Evolutionary conservation across 2,329 filamentous ascomycete genomes (phyloP), one percentile per base, ranked within the genome.

Genomic region (Periconia sp.): DNA sequence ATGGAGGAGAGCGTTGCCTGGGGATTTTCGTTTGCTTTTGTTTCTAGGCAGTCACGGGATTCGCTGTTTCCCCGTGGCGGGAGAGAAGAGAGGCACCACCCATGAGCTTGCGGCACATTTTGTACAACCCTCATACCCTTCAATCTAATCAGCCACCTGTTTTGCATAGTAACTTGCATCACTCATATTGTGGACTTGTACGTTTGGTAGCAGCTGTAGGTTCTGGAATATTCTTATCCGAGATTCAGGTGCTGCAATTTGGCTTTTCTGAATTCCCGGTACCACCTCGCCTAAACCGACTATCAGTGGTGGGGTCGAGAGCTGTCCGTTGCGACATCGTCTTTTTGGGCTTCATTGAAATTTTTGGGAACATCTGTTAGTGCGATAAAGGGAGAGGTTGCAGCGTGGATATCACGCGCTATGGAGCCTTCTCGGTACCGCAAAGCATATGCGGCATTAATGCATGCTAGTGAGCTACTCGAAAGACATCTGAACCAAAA

Each of bases 371-470:
- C 17, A 42, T 15, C 17, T 18, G 10, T 11, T n/a, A 3, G 20
- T 10, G 19, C 17, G 27, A 15, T 19, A 17, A 23, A 20, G 19
- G 20, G 27, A 27, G 3, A 6, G 41, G 10, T 23, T 20, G 13
- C 10, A 19, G 20, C 18, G 14, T 46, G 23, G 17, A 46, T 13
- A 3, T n/a, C 44, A 31, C 20, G 27, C 52, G 60, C 57, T 57
- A 73, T 73, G 70, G 70, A 73, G 54, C 70, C 70, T 49, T 69
- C 64, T 44, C 63, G 68, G 48, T 73, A 73, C 50, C 65, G 70
- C 31, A 71, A 72, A 51, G 70, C 70, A 41, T 73, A 73, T 55
- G 68, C 69, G 55, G 70, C 70, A 27, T 70, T 73, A 68, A 60
- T 71, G 6, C 70, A 73, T 60, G 66, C 63, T 37, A 72, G 67